Base-by-base conservation (phyloP, 306 rosid species). In the Trifolium dubium region DNA sequence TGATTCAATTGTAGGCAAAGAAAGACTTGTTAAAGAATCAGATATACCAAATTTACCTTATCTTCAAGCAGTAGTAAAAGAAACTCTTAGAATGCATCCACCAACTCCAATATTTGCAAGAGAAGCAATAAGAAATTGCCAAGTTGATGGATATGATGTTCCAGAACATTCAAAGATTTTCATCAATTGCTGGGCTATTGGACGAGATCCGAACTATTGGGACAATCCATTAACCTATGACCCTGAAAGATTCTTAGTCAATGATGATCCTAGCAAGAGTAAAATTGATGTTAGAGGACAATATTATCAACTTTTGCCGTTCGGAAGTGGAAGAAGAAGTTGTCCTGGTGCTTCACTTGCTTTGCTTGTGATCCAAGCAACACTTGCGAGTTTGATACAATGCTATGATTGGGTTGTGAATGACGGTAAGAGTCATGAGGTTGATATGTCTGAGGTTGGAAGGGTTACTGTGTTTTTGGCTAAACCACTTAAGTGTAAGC, bases 251-350 rank as follows among this genome's bases (percentile, higher is more conserved):
- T 88, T 86, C 50, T 0, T 84, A 31, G 18, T 12, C 0, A 53
- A 44, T 0, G 58, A 35, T 2, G 88, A 83, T 13, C 56, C 47
- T 18, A 71, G 69, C 0, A 82, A 47, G 32, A 55, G 85, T 8
- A 68, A 76, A 72, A 59, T 70, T 2, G 77, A 86, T 80, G 83
- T 84, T 4, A 78, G 85, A 58, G 92, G 90, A 0, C 80, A 84
- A 14, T 77, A 82, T 41, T 88, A 77, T 4, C 77, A 80, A 8
- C 72, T 73, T n/a, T 28, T 82, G 28, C 86, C 88, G 0, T 88
- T 88, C 23, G 92, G 92, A 2, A 85, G 92, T 11, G 88, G 87
- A 1, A 56, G 87, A 69, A 85, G 89, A 72, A 81, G 88, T 4
- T 85, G 88, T 19, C 86, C 78, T 5, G 88, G 89, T 0, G 39